Base-by-base conservation (phyloP, 805 yeast species). In the Phaffomyces antillensis region DNA sequence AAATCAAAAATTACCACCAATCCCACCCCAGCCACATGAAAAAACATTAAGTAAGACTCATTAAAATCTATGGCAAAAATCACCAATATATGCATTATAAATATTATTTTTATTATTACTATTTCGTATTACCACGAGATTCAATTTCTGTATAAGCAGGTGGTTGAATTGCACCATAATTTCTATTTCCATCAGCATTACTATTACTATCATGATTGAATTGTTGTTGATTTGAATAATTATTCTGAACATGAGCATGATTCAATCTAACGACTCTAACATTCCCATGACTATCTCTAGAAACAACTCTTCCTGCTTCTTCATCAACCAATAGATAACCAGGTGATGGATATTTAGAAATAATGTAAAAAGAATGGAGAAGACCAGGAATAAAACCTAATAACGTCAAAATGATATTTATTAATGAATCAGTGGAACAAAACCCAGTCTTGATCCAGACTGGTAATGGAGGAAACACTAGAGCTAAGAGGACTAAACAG, bases 301-400 rank as follows among this genome's bases (percentile, higher is more conserved):
- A 41, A 23, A 52, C 52, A 8, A 42, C 35, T 39, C 55, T 58
- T 2, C 45, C 45, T 30, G 53, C 28, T 46, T 62, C 66, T 20
- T 53, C 64, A 40, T 61, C 62, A n/a, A 53, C 30, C 36, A 16
- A 56, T 48, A 18, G 53, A 51, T 35, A 61, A 24, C 64, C 65
- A 11, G 24, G 36, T 4, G 37, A 16, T 10, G 95, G 95, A 58
- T 83, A 83, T 54, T 76, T 71, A 44, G 87, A 78, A 45, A 86
- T 85, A 55, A 86, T 82, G 62, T 85, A 86, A 77, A 86, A 81
- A 36, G 83, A 68, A 57, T 86, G 95, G 48, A 86, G 62, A 33
- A 86, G 72, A 11, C 93, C 95, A 0, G 95, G 95, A 44, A 86
- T 58, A 59, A 72, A 81, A 2, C 95, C 93, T 37, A 86, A 68